Base-by-base conservation (phyloP, 1,284 basidiomycete genomes). In the Singerocomus rubriflavus region DNA sequence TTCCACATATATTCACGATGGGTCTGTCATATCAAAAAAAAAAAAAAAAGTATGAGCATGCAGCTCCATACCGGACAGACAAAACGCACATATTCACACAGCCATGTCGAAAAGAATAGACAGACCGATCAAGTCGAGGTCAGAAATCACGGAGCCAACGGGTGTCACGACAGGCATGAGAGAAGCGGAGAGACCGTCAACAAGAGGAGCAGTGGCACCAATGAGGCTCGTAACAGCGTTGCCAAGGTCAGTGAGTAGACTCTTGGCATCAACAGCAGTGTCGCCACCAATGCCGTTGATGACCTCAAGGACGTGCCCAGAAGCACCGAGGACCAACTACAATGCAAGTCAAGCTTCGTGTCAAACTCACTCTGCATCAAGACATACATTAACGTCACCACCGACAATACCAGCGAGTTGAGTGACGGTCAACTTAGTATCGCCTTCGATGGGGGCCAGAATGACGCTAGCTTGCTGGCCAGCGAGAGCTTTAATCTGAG, bases 271-370 rank as follows among this genome's bases (percentile, higher is more conserved):
- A 8, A 34, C 29, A 6, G 55, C 48, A 39, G 67, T 56, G 17
- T 59, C 58, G 16, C 53, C 48, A 38, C 25, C 35, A 3, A 33
- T 2, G 11, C 14, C 11, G 2, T 36, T 14, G 29, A 6, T 6
- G 5, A 36, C 8, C 4, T 27, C 5, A 9, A 56, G 17, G 17
- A 56, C 32, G 3, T 16, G 3, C 0, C 44, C 44, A 55, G 74
- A 54, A 17, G 72, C 73, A n/a, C 40, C 52, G 57, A 76, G 66
- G 44, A 76, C 54, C 26, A 72, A 44, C 62, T 67, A 31, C 6
- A 30, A 37, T 21, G 9, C 13, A 29, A 26, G 35, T 47, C 44
- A 39, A 34, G 5, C 2, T 25, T 7, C 5, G 6, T 4, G 9
- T 12, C 8, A 30, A 8, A 3, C 7, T 4, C 6, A 12, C 16